Evolutionary conservation across 495 filamentous ascomycete genomes (phyloP).

Genomic region (Lasiosphaeria ovina): DNA sequence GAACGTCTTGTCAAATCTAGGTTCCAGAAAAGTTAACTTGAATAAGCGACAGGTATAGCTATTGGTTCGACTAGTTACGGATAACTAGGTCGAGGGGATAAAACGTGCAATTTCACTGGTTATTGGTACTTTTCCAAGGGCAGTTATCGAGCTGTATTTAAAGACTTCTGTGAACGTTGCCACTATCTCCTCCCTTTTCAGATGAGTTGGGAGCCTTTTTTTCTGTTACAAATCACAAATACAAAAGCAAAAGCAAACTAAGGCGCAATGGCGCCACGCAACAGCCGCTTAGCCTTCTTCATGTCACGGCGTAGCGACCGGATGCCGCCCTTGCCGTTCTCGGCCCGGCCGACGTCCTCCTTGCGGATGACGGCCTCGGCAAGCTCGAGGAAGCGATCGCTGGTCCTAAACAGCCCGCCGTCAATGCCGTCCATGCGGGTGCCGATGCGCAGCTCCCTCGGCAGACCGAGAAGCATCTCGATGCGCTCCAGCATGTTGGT

Average conservation of each 20-base stretch:
- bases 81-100: too few species aligned
- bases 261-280: constrained; percentile 18
- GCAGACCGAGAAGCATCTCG: constrained; percentile 23
- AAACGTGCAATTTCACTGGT: too few species aligned
- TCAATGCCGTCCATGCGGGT: neutral
- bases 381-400: constrained; percentile 9
- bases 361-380: constrained; percentile 12
- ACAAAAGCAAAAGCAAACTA: neutral
- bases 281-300: constrained; percentile 13
- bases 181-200: too few species aligned
- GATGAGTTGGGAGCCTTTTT: too few species aligned
- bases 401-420: constrained; percentile 13
- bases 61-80: too few species aligned
- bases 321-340: constrained; percentile 23
- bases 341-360: constrained; percentile 20
- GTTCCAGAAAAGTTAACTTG: too few species aligned
- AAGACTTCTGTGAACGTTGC: too few species aligned
- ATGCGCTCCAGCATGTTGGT: constrained; percentile 23
- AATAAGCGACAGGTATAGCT: too few species aligned
- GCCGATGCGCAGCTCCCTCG: constrained; percentile 15
- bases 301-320: constrained; percentile 18
- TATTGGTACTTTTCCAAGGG: too few species aligned
- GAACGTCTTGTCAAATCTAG: too few species aligned
- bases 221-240: too few species aligned
- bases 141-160: too few species aligned